Percentiles rank a stretch among this genome's conserved stretches.
Evolutionary conservation across 2,329 filamentous ascomycete genomes (phyloP).

Genomic region (Penicillium sp.): DNA sequence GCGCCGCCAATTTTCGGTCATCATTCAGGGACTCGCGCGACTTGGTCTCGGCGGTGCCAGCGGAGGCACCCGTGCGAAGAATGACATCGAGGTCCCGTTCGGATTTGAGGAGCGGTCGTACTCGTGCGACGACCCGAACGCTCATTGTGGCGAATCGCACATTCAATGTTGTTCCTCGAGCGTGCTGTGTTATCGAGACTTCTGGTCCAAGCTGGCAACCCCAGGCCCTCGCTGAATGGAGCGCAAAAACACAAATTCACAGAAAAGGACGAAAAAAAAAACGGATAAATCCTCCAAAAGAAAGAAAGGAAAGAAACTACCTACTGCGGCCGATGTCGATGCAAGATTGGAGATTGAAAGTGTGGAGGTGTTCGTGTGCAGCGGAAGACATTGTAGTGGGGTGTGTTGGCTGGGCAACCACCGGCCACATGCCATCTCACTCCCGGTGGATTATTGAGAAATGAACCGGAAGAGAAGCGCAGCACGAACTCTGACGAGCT

Average conservation of each 20-base stretch:
- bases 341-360: slow-evolving; percentile 16
- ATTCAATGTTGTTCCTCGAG: slow-evolving; percentile 7
- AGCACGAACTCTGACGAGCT: too few species aligned
- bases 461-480: too few species aligned
- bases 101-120: slow-evolving; percentile 82
- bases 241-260: slow-evolving; percentile 5
- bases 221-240: slow-evolving; percentile 11
- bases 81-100: slow-evolving; percentile 89
- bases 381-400: slow-evolving; percentile 14
- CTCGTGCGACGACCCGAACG: slow-evolving; percentile 85
- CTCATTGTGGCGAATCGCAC: slow-evolving; percentile 36
- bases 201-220: slow-evolving; percentile 2
- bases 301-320: slow-evolving; percentile 18
- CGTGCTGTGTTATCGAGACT: background rate
- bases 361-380: slow-evolving; percentile 19
- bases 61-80: slow-evolving; percentile 63
- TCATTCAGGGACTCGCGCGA: slow-evolving; percentile 23
- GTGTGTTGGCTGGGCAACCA: slow-evolving; percentile 26
- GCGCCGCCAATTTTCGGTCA: slow-evolving; percentile 30
- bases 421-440: background rate
- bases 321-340: slow-evolving; percentile 19
- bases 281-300: slow-evolving; percentile 15
- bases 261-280: slow-evolving; percentile 12
- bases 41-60: slow-evolving; percentile 21
- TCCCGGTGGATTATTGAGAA: too few species aligned